Evolutionary conservation across 2,329 filamentous ascomycete species (phyloP), one percentile per base, ranked within the genome.

Genomic region (Xylariaceae sp.): DNA sequence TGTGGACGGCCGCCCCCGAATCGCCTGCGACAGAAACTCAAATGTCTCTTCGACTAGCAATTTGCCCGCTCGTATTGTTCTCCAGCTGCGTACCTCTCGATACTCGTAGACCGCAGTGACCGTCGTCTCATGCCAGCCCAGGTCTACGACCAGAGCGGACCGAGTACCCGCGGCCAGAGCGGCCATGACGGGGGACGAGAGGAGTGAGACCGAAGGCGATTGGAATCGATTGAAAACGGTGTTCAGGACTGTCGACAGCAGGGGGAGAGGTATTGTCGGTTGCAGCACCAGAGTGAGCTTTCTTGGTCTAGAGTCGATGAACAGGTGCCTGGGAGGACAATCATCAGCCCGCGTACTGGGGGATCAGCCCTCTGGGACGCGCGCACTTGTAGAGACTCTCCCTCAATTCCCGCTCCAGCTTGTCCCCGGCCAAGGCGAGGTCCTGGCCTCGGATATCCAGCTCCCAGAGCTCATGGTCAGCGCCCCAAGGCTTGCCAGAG

Each of bases 61-160:
- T 51, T 80, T 89, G 38, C 82, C 87, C 21, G 77, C 88, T 44
- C 92, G 72, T 11, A 85, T 68, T 24, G 76, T 90, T 34, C 85
- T 72, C 36, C 69, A 75, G 34, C 76, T 77, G 12, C 71, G 68
- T 2, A 94, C 76, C 55, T 94, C 88, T 34, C 85, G 80, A 56
- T 88, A 94, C 60, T 98, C 92, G 53, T 89, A 96, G 5, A 96
- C 71, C 5, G 80, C 83, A 1, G 87, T 94, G 15, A 93, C 75
- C 1, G 81, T 73, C 0, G 89, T 94, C 58, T 96, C 92, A 26
- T 79, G 72, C 92, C 92, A 98, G 27, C 90, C 92, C 39, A 98
- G 71, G 52, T 98, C 88, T 23, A 98, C 69, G 1, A 96, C 77
- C 26, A 98, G 59, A 1, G 82, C 87, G n/a, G 85, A 86, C 11